phyloP scores from a whole-genome alignment of 2,329 filamentous ascomycete genomes.

The Fusarium goolgardi region DNA sequence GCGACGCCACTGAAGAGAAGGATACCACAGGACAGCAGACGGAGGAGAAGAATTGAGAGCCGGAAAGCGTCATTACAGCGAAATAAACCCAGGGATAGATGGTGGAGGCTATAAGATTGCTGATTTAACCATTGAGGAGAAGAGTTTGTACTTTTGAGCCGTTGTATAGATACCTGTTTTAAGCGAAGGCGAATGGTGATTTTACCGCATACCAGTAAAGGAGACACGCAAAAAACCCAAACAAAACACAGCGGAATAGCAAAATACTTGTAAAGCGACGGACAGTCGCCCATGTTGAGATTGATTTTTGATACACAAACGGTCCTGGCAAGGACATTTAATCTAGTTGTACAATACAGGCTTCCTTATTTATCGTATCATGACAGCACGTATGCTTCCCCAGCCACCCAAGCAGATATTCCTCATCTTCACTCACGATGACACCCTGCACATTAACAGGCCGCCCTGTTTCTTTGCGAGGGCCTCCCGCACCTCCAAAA shows the following conservation, averaged over 20 bases:
- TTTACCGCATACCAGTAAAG: conserved; percentile 39
- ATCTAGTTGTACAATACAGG: conserved; percentile 48
- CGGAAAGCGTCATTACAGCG: conserved; percentile 19
- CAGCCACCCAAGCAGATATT: conserved; percentile 2
- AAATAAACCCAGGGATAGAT: conserved; percentile 34
- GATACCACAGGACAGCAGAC: conserved; percentile 22
- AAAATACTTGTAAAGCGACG: conserved; percentile 18
- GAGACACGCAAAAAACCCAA: conserved; percentile 15
- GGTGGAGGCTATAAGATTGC: conserved; percentile 32
- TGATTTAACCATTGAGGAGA: conserved; percentile 34
- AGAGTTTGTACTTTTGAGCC: conserved; percentile 39
- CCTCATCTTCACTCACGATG: conserved; percentile 51
- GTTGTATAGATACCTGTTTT: conserved; percentile 50
- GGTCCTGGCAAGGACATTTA: conserved; percentile 32
- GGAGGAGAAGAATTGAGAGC: conserved; percentile 25
- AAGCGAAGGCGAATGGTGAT: conserved; percentile 50
- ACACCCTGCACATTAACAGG: conserved; percentile 77
- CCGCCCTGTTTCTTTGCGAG: conserved; percentile 85
- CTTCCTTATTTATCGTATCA: conserved; percentile 41
- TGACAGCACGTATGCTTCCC: conserved; percentile 27
- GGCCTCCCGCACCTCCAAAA: conserved; percentile 85
- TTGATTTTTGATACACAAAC: conserved; percentile 43
- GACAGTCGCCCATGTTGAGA: conserved; percentile 31
- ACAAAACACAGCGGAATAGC: conserved; percentile 15
- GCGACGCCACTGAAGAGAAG: conserved; percentile 24